Evolutionary conservation across 371 early-diverging fungal genomes (phyloP).

Genomic region (Syncephalastrum contaminatum): DNA sequence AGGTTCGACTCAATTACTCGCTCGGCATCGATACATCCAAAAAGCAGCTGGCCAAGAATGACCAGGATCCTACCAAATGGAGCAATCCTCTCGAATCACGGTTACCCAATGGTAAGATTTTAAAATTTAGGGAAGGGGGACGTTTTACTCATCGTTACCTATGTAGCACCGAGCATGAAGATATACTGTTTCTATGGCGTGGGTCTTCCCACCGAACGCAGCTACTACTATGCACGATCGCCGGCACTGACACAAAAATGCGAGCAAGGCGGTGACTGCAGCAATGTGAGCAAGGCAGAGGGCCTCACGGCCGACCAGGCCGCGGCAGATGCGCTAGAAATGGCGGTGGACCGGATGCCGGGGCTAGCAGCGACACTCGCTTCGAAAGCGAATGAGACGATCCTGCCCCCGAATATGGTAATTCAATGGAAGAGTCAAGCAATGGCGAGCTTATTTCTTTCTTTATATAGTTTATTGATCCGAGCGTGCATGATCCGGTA

Average conservation of each 20-base stretch:
- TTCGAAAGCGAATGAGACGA: constrained; percentile 5
- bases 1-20: constrained; percentile 62
- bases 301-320: neutral
- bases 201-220: constrained; percentile 78
- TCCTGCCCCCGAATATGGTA: constrained; percentile 15
- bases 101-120: constrained; percentile 66
- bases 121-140: neutral
- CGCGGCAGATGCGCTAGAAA: constrained; percentile 8
- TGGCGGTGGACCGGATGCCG: constrained; percentile 3
- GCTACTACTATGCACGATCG: constrained; percentile 64
- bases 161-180: constrained; percentile 66
- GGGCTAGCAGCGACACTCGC: constrained; percentile 4
- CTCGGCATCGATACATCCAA: constrained; percentile 64
- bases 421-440: neutral
- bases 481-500: constrained; percentile 32
- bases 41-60: constrained; percentile 48
- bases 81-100: constrained; percentile 83
- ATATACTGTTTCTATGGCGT: constrained; percentile 86
- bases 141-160: neutral
- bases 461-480: constrained; percentile 41
- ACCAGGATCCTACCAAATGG: constrained; percentile 70
- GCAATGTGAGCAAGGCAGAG: neutral
- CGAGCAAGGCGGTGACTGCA: constrained; percentile 4
- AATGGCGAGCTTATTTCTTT: neutral
- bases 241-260: constrained; percentile 1